Conservation (phyloP, 2,329 filamentous ascomycete genomes). For the Fusarium buxicola region DNA sequence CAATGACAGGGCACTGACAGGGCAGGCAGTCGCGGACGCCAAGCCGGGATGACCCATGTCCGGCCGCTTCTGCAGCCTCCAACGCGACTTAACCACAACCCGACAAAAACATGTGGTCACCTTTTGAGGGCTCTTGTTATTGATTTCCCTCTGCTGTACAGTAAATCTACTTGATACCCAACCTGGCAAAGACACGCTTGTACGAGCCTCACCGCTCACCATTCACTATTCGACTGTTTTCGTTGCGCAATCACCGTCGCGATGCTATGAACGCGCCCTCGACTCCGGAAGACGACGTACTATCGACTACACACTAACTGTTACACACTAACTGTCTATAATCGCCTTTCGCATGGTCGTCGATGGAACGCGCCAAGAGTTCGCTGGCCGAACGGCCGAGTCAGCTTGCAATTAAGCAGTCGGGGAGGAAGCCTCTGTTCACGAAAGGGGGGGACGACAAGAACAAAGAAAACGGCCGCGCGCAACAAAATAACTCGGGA, state of each 20-base stretch:
- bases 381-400: constrained; percentile 39
- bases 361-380: constrained; percentile 46
- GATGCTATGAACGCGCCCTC: constrained; percentile 42
- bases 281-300: constrained; percentile 33
- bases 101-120: constrained; percentile 40
- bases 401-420: constrained; percentile 53
- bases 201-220: constrained; percentile 5
- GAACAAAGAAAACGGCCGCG: constrained; percentile 37
- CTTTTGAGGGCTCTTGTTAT: constrained; percentile 35
- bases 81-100: constrained; percentile 32
- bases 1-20: constrained; percentile 11
- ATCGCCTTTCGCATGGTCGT: constrained; percentile 4
- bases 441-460: constrained; percentile 40
- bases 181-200: constrained; percentile 9
- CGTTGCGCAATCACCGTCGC: constrained; percentile 14
- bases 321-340: constrained; percentile 23
- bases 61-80: constrained; percentile 14
- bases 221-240: constrained; percentile 4
- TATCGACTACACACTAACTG: constrained; percentile 29
- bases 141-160: constrained; percentile 23
- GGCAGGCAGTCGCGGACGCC: constrained; percentile 19
- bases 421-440: constrained; percentile 57
- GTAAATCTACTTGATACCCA: constrained; percentile 8
- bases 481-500: constrained; percentile 26
- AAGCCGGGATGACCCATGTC: constrained; percentile 18